phyloP scores from a whole-genome alignment of 2,329 filamentous ascomycete genomes.

The Aspergillus quadrilineatus region DNA sequence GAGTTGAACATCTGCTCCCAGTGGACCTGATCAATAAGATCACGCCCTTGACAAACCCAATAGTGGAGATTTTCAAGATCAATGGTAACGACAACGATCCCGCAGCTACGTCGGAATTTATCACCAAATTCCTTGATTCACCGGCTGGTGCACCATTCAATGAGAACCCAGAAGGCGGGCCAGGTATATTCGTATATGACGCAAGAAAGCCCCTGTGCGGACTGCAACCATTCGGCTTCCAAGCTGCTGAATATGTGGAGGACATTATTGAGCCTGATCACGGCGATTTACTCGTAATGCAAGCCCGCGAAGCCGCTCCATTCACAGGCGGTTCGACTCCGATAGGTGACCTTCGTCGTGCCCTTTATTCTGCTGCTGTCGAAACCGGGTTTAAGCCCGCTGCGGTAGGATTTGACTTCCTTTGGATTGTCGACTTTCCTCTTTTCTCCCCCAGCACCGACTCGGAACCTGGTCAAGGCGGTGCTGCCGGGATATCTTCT shows the following conservation, averaged over 20 bases:
- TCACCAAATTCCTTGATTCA: slow-evolving; percentile 69
- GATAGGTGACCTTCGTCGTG: slow-evolving; percentile 70
- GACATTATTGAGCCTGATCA: slow-evolving; percentile 57
- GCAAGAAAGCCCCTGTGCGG: slow-evolving; percentile 71
- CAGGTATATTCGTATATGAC: slow-evolving; percentile 76
- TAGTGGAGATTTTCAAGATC: slow-evolving; percentile 74
- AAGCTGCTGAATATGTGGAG: slow-evolving; percentile 61
- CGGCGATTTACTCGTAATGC: slow-evolving; percentile 78
- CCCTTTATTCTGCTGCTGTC: slow-evolving; percentile 68
- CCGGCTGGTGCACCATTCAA: slow-evolving; percentile 58
- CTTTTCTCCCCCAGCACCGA: slow-evolving; percentile 75
- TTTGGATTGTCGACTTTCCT: slow-evolving; percentile 89
- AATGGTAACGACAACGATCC: slow-evolving; percentile 48
- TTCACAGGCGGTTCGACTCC: slow-evolving; percentile 70
- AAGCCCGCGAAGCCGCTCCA: slow-evolving; percentile 67
- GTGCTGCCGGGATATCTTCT: slow-evolving; percentile 73
- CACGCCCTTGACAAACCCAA: slow-evolving; percentile 64
- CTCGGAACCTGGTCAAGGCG: slow-evolving; percentile 75
- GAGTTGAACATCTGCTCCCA: slow-evolving; percentile 63
- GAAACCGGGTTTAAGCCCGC: slow-evolving; percentile 57
- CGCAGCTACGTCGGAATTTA: slow-evolving; percentile 59
- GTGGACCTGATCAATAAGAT: slow-evolving; percentile 72
- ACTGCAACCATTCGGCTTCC: slow-evolving; percentile 73
- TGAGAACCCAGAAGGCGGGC: slow-evolving; percentile 72
- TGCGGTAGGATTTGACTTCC: slow-evolving; percentile 61